Conservation (phyloP, 169 alveolate genomes). For the Plasmodium coatneyi region DNA sequence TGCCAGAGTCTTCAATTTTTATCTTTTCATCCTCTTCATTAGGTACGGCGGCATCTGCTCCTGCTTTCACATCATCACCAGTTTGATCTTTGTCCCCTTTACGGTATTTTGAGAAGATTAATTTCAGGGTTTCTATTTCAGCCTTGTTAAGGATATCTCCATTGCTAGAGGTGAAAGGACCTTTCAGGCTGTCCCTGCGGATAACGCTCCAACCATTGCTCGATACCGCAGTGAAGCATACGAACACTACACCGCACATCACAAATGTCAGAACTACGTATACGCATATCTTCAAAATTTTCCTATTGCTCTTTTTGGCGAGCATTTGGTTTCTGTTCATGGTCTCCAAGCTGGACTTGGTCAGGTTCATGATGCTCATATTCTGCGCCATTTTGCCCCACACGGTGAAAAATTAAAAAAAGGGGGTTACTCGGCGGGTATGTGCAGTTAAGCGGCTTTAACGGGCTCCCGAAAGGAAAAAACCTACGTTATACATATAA, state of each 20-base stretch:
- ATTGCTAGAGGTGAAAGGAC: neutral
- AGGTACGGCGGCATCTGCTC: neutral
- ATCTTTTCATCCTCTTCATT: neutral
- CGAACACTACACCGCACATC: neutral
- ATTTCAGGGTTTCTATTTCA: conserved; percentile 25
- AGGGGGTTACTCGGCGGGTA: neutral
- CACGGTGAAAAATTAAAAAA: neutral
- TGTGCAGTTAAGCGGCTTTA: neutral
- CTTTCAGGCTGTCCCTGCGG: neutral
- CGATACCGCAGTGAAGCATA: neutral
- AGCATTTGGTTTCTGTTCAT: conserved; percentile 3
- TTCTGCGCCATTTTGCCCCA: conserved; percentile 8
- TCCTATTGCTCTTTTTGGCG: conserved; percentile 19
- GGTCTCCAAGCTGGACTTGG: neutral
- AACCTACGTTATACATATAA: neutral
- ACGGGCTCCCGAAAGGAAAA: neutral
- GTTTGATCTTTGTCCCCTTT: neutral
- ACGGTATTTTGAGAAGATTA: conserved; percentile 6
- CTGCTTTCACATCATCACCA: neutral
- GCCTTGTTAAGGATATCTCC: neutral
- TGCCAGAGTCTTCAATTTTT: neutral
- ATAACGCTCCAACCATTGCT: neutral
- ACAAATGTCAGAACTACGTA: conserved; percentile 21
- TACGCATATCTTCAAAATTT: neutral
- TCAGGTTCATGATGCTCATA: neutral